Conservation (phyloP, 805 yeast species). For the Teunomyces panamensis region DNA sequence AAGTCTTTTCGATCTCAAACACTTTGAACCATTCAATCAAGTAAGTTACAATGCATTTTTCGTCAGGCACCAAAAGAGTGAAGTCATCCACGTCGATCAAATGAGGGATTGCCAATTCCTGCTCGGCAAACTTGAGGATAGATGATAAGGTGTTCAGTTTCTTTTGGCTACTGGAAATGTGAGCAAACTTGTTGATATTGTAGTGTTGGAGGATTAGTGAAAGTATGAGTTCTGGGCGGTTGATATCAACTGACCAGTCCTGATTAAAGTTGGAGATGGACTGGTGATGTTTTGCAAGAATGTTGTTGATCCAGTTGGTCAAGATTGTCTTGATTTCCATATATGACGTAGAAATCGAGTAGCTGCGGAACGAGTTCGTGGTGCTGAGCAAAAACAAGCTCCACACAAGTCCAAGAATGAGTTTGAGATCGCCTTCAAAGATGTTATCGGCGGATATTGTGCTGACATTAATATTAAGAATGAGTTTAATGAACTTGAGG, state of each 20-base stretch:
- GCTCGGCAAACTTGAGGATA: conserved; percentile 32
- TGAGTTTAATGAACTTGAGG: conserved; percentile 39
- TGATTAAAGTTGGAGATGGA: conserved; percentile 47
- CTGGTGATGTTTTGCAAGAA: conserved; percentile 14
- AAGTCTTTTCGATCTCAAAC: conserved; percentile 20
- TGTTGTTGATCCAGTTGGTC: conserved; percentile 51
- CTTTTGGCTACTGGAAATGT: conserved; percentile 10
- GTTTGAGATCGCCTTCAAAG: conserved; percentile 45
- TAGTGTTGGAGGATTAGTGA: conserved; percentile 34
- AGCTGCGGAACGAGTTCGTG: conserved; percentile 16
- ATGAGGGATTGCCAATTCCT: conserved; percentile 46
- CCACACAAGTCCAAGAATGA: conserved; percentile 51
- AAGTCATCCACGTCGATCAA: conserved; percentile 57
- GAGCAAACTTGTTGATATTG: conserved; percentile 7
- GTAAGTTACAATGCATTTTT: conserved; percentile 56
- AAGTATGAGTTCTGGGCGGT: conserved; percentile 46
- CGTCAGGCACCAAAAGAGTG: conserved; percentile 51
- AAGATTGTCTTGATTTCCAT: conserved; percentile 30
- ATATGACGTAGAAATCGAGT: conserved; percentile 23
- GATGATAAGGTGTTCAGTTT: conserved; percentile 27
- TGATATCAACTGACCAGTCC: conserved; percentile 53
- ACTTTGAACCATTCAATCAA: conserved; percentile 56
- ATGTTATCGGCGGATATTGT: conserved; percentile 50
- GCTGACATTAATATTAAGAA: conserved; percentile 38
- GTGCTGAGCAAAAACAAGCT: conserved; percentile 43